phyloP scores from a whole-genome alignment of 768 basidiomycete species.

The Gautieria morchelliformis region DNA sequence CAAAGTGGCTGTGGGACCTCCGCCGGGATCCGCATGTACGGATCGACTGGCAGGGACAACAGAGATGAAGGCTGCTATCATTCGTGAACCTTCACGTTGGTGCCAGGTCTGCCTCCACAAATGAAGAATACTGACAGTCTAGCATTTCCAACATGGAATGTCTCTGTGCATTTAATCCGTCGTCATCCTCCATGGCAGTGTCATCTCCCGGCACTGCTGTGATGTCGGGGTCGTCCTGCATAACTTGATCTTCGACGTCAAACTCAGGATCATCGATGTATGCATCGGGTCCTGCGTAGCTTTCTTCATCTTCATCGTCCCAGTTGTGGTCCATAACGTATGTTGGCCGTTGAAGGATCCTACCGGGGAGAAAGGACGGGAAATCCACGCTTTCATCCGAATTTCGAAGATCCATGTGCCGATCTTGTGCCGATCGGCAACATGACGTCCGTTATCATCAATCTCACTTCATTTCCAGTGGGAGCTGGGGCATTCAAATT shows the following conservation, averaged over 20 bases:
- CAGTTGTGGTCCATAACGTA: neutral
- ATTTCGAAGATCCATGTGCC: neutral
- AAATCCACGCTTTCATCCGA: neutral
- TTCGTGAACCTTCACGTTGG: neutral
- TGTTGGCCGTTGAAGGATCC: neutral
- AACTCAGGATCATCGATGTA: conserved; percentile 25
- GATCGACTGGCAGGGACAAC: neutral
- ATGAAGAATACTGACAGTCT: conserved; percentile 2
- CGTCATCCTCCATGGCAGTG: neutral
- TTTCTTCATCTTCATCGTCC: conserved; percentile 21
- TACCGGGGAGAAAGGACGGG: neutral
- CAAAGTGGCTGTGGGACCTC: neutral
- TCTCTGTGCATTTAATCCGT: conserved; percentile 1
- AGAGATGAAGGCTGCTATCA: conserved; percentile 5
- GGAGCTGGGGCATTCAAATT: neutral
- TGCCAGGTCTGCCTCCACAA: neutral
- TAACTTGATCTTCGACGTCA: conserved; percentile 21
- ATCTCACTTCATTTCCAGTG: neutral
- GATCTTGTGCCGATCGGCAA: neutral
- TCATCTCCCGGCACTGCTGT: neutral
- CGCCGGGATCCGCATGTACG: neutral
- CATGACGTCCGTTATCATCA: neutral
- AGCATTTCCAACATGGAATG: conserved; percentile 8
- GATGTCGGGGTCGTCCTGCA: conserved; percentile 7
- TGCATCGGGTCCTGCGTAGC: conserved; percentile 25